These are phyloP conservation scores for Ceratocystis destructans DNA, from an alignment of 2,329 filamentous ascomycete genomes.

Conservation along the genomic window DNA sequence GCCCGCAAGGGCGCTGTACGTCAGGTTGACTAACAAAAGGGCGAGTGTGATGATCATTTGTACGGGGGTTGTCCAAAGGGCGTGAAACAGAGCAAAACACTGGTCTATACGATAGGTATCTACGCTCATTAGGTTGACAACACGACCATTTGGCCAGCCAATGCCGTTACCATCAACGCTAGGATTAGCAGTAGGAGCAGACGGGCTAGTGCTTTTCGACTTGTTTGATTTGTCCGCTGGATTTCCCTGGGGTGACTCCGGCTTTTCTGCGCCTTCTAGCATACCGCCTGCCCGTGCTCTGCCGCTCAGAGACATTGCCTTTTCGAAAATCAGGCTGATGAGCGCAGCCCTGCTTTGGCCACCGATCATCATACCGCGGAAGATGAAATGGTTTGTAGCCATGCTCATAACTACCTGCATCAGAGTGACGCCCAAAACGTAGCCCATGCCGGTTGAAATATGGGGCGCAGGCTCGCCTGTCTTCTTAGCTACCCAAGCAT, in stretches of 20 bases:
- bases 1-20: constrained; percentile 77
- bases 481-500: constrained; percentile 56
- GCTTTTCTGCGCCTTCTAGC: constrained; percentile 30
- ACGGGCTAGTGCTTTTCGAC: constrained; percentile 25
- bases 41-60: constrained; percentile 64
- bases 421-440: constrained; percentile 67
- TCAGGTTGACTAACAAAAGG: constrained; percentile 72
- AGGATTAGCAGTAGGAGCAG: constrained; percentile 22
- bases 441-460: constrained; percentile 63
- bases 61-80: constrained; percentile 78
- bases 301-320: constrained; percentile 77
- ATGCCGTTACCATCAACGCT: constrained; percentile 47
- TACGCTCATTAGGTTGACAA: constrained; percentile 87
- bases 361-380: constrained; percentile 80
- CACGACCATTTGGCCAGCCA: constrained; percentile 85
- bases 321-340: constrained; percentile 80
- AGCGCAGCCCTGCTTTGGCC: constrained; percentile 69
- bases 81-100: constrained; percentile 76
- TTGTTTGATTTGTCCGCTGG: constrained; percentile 30
- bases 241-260: constrained; percentile 35
- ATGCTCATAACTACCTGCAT: constrained; percentile 80
- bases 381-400: constrained; percentile 81
- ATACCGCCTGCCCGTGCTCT: constrained; percentile 71
- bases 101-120: constrained; percentile 89
- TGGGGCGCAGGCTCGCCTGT: constrained; percentile 42